Base-by-base conservation (phyloP, 768 basidiomycete species). In the Ramaria rubella region DNA sequence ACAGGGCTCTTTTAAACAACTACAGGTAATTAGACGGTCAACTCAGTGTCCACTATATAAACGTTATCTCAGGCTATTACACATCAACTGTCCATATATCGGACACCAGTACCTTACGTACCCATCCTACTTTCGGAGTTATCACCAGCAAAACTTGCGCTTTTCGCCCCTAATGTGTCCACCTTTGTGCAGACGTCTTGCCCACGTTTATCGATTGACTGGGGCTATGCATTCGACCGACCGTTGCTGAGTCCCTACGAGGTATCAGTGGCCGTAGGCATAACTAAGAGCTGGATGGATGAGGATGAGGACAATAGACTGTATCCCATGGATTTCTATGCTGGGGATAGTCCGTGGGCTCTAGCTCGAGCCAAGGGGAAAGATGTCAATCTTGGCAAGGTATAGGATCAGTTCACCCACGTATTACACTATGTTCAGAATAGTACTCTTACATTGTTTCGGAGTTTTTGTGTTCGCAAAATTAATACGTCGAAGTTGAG, bases 261-360 rank as follows among this genome's bases (percentile, higher is more conserved):
- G 70, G 86, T 90, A 0, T 82, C 86, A 4, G 89, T 98, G 1
- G 93, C 86, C 11, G 76, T 96, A 1, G 90, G 89, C 1, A 76
- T 77, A 50, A 71, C 77, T 5, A 67, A 66, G 4, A 83, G 86
- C 26, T 93, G 92, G 93, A 79, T 79, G 69, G 73, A 76, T 58
- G 64, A 62, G 52, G 59, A 57, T 55, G 68, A 61, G 44, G 63
- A 50, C 19, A 67, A 74, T 14, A 80, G 78, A 9, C 73, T 73
- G 7, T 98, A 99, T 72, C 87, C 91, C 2, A 99, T 99, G 96
- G 90, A 99, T 70, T 99, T 98, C 69, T 99, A 98, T 62, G 78
- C 80, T 30, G 87, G 84, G 6, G 86, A 84, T 2, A 87, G 80
- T 59, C 84, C 83, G 1, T 91, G 89, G 89, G 83, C 90, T 0